phyloP scores from a whole-genome alignment of 345 rosid genomes.

The Cochlearia excelsa region DNA sequence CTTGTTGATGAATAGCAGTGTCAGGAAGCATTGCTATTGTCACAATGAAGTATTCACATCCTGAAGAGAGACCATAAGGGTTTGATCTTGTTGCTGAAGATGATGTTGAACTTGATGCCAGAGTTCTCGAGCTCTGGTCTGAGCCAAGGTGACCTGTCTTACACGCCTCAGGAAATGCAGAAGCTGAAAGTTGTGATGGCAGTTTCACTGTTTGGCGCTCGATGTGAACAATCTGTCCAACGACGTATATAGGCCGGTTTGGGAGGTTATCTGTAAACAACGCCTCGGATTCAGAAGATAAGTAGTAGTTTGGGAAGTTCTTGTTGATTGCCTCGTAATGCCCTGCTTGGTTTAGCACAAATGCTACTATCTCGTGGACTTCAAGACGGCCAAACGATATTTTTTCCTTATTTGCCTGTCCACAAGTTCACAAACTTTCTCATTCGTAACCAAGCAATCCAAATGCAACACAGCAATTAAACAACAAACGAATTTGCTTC shows the following conservation, averaged over 20 bases:
- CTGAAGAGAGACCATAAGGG: conserved; percentile 76
- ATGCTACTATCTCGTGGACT: conserved; percentile 92
- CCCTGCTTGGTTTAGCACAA: conserved; percentile 72
- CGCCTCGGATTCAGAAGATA: conserved; percentile 92
- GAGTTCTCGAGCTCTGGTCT: conserved; percentile 51
- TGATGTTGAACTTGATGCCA: conserved; percentile 48
- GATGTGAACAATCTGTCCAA: conserved; percentile 89
- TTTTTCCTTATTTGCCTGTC: conserved; percentile 88
- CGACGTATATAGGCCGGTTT: conserved; percentile 71
- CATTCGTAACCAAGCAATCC: conserved; percentile 9
- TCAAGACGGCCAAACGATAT: conserved; percentile 81
- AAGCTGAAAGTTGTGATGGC: conserved; percentile 36
- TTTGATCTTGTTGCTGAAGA: conserved; percentile 44
- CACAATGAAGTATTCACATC: conserved; percentile 89
- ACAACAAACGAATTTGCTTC: conserved; percentile 13
- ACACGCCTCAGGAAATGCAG: conserved; percentile 41
- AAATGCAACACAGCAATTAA: neutral
- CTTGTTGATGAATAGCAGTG: conserved; percentile 60
- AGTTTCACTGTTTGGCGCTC: conserved; percentile 77
- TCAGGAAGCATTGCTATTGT: conserved; percentile 98
- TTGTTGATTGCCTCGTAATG: conserved; percentile 84
- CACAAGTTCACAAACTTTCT: conserved; percentile 18
- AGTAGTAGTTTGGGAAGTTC: conserved; percentile 65
- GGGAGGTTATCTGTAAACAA: conserved; percentile 84
- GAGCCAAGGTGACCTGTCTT: conserved; percentile 44